phyloP scores from a whole-genome alignment of 352 stramenopile species.

The Phytopythium cucurbitacearum region DNA sequence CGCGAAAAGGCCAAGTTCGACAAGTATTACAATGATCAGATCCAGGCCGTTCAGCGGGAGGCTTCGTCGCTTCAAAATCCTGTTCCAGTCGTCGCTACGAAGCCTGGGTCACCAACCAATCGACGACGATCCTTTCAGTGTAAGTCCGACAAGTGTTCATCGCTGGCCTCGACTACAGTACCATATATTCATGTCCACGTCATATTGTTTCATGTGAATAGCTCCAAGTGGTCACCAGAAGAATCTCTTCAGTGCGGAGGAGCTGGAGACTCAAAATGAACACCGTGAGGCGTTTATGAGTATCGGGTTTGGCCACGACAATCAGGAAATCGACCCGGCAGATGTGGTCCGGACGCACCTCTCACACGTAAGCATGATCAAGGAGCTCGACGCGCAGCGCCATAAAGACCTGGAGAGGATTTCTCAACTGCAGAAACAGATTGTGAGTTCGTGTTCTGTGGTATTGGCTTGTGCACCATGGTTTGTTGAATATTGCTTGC shows the following conservation, averaged over 20 bases:
- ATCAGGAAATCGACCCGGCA: slow-evolving; percentile 53
- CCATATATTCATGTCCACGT: neutral
- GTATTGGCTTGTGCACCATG: neutral
- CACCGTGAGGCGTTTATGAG: slow-evolving; percentile 61
- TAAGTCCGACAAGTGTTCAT: no score
- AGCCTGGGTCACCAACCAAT: no score
- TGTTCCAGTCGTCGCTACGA: no score
- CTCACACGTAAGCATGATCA: slow-evolving; percentile 61
- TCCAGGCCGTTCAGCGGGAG: slow-evolving; percentile 14
- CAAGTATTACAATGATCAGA: slow-evolving; percentile 80
- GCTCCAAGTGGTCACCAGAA: slow-evolving; percentile 1
- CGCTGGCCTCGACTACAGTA: no score
- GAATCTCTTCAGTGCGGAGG: slow-evolving; percentile 4
- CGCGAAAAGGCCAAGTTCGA: slow-evolving; percentile 82
- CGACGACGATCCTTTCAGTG: no score
- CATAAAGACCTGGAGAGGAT: slow-evolving; percentile 55
- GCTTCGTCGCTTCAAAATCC: slow-evolving; percentile 1
- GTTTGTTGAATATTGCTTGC: neutral
- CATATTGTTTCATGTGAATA: no score
- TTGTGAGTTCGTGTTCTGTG: slow-evolving; percentile 30
- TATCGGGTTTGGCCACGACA: slow-evolving; percentile 58
- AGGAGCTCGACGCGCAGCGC: slow-evolving; percentile 64
- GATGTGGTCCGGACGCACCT: slow-evolving; percentile 65
- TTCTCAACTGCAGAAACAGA: slow-evolving; percentile 41
- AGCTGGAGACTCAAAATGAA: slow-evolving; percentile 25